These are phyloP conservation scores for Patellaria atrata DNA, from an alignment of 495 filamentous ascomycete species.

Conservation along the genomic window DNA sequence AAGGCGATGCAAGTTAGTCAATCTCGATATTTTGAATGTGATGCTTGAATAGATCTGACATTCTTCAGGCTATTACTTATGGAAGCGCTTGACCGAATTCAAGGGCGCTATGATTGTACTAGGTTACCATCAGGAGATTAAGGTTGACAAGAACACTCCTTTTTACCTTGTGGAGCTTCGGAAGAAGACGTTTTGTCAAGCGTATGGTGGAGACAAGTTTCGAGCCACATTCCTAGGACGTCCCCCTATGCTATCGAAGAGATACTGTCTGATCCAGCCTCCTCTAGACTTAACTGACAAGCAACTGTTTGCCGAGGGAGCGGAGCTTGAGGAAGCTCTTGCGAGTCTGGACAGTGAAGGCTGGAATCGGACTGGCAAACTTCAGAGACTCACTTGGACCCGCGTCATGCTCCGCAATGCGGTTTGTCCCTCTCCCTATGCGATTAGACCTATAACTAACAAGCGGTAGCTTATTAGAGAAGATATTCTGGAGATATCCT, in stretches of 20 bases:
- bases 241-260: conserved; percentile 40
- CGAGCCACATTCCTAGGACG: conserved; percentile 42
- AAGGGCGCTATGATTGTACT: conserved; percentile 40
- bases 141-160: conserved; percentile 30
- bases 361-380: conserved; percentile 35
- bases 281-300: conserved; percentile 45
- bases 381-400: conserved; percentile 30
- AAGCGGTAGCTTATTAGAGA: conserved; percentile 38
- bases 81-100: conserved; percentile 39
- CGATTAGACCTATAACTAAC: too few species aligned
- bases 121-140: conserved; percentile 41
- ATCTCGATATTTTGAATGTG: background rate
- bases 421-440: too few species aligned
- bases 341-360: conserved; percentile 35
- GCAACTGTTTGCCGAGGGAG: conserved; percentile 34
- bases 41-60: conserved; percentile 1
- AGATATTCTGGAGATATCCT: conserved; percentile 44
- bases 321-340: conserved; percentile 30
- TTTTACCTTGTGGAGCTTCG: conserved; percentile 39
- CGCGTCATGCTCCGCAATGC: too few species aligned
- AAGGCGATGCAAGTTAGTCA: conserved; percentile 8
- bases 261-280: conserved; percentile 39
- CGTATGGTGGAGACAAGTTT: conserved; percentile 38
- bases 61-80: conserved; percentile 33
- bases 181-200: conserved; percentile 37